Base-by-base conservation (phyloP, 345 rosid species). In the Ceriops tagal region DNA sequence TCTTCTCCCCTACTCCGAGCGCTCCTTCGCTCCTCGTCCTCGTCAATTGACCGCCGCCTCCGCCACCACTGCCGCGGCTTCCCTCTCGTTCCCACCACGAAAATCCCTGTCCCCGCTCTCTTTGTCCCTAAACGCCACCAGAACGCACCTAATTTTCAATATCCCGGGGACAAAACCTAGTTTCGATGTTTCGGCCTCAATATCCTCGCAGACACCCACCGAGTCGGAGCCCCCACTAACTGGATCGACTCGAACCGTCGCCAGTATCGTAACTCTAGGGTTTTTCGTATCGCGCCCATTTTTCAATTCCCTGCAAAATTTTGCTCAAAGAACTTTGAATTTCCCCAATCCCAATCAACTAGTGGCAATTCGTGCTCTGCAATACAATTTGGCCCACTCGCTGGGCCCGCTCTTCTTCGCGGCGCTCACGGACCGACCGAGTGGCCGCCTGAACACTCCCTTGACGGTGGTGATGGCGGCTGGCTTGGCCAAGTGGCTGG, bases 401-500 rank as follows among this genome's bases (percentile, higher is more conserved):
- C 66, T 62, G 28, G 86, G 90, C 2, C 86, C 93, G 0, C 59
- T 84, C n/a, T 93, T 91, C 83, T 89, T 91, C 68, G 97, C 92
- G 11, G 75, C 93, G 51, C 30, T 81, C 15, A 73, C 79, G 65
- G 83, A 83, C 81, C 75, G 81, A 8, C 86, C 89, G 0, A 69
- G 75, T 5, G 90, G 83, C 13, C 76, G 74, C 68, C 74, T 91
- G 66, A 89, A 86, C 76, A 89, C 90, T 11, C 97, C 97, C 6
- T 43, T 93, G 77, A 89, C 91, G 4, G 92, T 93, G 56, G 96
- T 88, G 8, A 3, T 3, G 30, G 96, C 91, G 0, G 90, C 97
- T 1, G 98, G 96, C 1, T 34, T 93, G 75, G 83, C 92, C 24
- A 93, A 89, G 78, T 91, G 98, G 97, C 87, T 91, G 0, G 96